These are phyloP conservation scores for Hymenoscyphus salicellus DNA, from an alignment of 2,329 filamentous ascomycete genomes.

Conservation along the genomic window DNA sequence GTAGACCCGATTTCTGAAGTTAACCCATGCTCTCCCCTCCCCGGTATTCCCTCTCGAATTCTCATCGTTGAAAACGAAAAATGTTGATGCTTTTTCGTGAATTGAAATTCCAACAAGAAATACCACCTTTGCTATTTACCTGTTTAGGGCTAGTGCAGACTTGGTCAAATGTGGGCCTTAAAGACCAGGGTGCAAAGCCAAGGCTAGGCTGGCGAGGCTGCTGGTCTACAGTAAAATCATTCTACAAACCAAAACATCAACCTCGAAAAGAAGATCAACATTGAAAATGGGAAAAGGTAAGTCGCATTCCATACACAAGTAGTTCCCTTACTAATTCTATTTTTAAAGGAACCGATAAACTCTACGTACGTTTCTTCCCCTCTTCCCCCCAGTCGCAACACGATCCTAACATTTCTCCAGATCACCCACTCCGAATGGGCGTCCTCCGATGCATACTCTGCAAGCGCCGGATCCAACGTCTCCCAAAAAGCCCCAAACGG, in stretches of 20 bases:
- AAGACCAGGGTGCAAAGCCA: neutral
- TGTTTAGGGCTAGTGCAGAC: neutral
- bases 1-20: too few species aligned
- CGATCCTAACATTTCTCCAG: constrained; percentile 38
- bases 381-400: neutral
- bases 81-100: too few species aligned
- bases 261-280: neutral
- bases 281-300: constrained; percentile 33
- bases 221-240: neutral
- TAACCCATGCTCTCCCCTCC: too few species aligned
- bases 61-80: too few species aligned
- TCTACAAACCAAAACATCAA: neutral
- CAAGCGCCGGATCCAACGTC: constrained; percentile 69
- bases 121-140: too few species aligned
- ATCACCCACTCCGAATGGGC: constrained; percentile 99
- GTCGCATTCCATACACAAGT: constrained; percentile 8
- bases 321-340: neutral
- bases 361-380: constrained; percentile 34
- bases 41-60: too few species aligned
- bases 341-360: constrained; percentile 50
- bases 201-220: constrained; percentile 2
- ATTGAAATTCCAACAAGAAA: too few species aligned
- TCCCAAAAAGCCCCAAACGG: constrained; percentile 55
- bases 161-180: neutral
- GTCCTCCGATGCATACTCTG: constrained; percentile 82